Evolutionary conservation across 345 rosid species (phyloP).

Genomic region (Arabidopsis suecica): DNA sequence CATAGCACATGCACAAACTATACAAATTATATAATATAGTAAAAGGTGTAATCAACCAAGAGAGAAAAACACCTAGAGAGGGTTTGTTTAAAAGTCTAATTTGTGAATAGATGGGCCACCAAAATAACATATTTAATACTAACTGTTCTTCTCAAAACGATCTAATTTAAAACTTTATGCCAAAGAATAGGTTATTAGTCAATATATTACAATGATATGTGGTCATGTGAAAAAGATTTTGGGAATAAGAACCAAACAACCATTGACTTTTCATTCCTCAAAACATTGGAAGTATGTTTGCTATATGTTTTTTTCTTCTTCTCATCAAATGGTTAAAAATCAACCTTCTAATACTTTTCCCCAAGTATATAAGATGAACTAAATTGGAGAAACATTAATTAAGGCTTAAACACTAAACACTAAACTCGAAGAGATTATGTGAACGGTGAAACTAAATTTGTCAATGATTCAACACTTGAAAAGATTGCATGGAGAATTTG

Average conservation of each 20-base stretch:
- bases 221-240: conserved; percentile 11
- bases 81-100: conserved; percentile 33
- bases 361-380: background rate
- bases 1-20: conserved; percentile 45
- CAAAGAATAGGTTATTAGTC: background rate
- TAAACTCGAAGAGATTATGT: background rate
- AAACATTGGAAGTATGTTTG: conserved; percentile 16
- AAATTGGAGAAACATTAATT: background rate
- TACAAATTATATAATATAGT: conserved; percentile 1
- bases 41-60: conserved; percentile 36
- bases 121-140: conserved; percentile 32
- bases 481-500: background rate
- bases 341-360: background rate
- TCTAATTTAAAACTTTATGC: background rate
- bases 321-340: background rate
- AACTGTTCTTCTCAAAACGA: background rate
- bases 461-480: background rate
- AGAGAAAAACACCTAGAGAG: conserved; percentile 46
- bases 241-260: conserved; percentile 35
- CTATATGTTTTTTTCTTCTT: conserved; percentile 3
- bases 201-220: background rate
- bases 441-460: background rate
- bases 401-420: background rate
- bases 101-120: conserved; percentile 33
- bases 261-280: conserved; percentile 28